A percentile compares a stretch with the other conserved stretches of the same genome.
Evolutionary conservation across 2,329 filamentous ascomycete species (phyloP).

Genomic region (Didymella glomerata): DNA sequence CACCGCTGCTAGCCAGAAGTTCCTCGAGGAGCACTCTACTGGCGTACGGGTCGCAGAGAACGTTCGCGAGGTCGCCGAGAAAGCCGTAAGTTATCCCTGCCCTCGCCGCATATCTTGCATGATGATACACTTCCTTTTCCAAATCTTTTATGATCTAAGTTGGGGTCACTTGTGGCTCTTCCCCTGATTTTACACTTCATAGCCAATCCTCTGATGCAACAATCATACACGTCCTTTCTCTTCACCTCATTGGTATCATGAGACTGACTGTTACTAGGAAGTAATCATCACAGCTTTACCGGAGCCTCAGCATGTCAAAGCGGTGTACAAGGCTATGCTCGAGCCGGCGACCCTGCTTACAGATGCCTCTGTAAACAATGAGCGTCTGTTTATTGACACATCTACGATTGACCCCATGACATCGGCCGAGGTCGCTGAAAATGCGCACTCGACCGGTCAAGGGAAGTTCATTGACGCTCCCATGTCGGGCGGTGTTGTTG

Average conservation of each 20-base stretch:
- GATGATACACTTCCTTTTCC: slow-evolving; percentile 60
- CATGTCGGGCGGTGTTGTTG: slow-evolving; percentile 96
- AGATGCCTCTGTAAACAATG: slow-evolving; percentile 58
- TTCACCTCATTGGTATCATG: slow-evolving; percentile 4
- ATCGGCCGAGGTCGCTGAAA: slow-evolving; percentile 77
- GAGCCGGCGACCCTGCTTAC: slow-evolving; percentile 63
- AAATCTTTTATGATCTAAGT: slow-evolving; percentile 75
- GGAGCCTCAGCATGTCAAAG: slow-evolving; percentile 85
- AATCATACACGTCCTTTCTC: slow-evolving; percentile 18
- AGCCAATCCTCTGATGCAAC: slow-evolving; percentile 77
- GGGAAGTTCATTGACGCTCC: slow-evolving; percentile 91
- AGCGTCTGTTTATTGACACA: slow-evolving; percentile 90
- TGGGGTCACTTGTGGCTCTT: slow-evolving; percentile 67
- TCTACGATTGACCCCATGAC: slow-evolving; percentile 94
- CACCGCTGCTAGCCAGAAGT: slow-evolving; percentile 62
- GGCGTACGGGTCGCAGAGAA: slow-evolving; percentile 65
- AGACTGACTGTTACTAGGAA: slow-evolving; percentile 65
- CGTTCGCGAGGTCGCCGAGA: slow-evolving; percentile 70
- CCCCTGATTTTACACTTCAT: slow-evolving; percentile 69
- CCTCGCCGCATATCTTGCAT: slow-evolving; percentile 40
- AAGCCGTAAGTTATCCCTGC: slow-evolving; percentile 63
- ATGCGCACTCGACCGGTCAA: slow-evolving; percentile 70
- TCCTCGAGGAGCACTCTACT: slow-evolving; percentile 64
- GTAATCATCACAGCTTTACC: slow-evolving; percentile 88
- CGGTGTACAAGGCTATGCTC: slow-evolving; percentile 81